Evolutionary conservation across 768 basidiomycete species (phyloP), one percentile per base, ranked within the genome.

Genomic region (Sistotremastrum suecicum): DNA sequence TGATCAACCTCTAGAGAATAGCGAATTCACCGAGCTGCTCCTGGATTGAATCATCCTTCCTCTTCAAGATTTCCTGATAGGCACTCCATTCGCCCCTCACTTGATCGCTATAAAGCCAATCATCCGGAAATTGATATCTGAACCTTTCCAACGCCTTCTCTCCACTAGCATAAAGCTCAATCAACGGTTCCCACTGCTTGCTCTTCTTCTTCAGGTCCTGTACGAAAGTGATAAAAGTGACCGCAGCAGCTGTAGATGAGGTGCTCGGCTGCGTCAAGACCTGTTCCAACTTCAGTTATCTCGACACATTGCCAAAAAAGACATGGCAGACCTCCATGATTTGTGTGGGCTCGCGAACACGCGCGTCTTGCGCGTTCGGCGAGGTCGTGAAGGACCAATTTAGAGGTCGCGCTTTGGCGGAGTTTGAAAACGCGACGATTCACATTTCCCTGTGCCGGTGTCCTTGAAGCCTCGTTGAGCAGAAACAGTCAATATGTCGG

Each of bases 51-150:
- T 91, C 91, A 53, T 91, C 94, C 78, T 98, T 98, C 55, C 95
- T 72, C 70, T 90, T 90, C 60, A 99, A 68, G 48, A 98, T 97
- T 65, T 98, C 94, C 53, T 91, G 89, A 67, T 92, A 98, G 31
- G 94, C 91, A 58, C 86, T 86, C 95, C 95, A 99, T 67, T 99
- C 95, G 12, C 91, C 90, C 50, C 87, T 76, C 41, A 99, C 76
- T 59, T 97, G 95, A 61, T 99, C 95, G 53, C 89, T 90, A 62
- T 98, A 95, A 0, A 98, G 78, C 95, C 95, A 99, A 56, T 98
- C 95, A 39, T 85, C 79, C 2, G 89, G 83, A 57, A 99, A 99
- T 55, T 94, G 89, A 66, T 87, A 99, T 66, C 95, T 70, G 63
- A 98, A 97, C 45, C 92, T 75, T 62, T 99, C 92, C 46, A 99